A percentile compares a stretch with the other conserved stretches of the same genome.
Conservation (phyloP, 345 rosid species). For the Cardamine chenopodiifolia region DNA sequence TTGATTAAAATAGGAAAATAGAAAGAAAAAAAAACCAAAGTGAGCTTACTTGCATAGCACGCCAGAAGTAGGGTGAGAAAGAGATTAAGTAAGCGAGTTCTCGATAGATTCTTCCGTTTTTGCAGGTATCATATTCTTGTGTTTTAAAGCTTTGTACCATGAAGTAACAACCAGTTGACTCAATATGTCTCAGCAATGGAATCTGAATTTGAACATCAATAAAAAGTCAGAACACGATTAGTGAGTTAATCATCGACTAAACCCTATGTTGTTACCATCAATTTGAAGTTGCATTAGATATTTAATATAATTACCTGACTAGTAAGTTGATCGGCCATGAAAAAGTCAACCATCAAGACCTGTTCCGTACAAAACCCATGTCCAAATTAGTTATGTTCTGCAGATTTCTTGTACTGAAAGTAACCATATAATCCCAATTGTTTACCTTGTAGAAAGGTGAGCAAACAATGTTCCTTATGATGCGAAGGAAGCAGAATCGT, state of each 20-base stretch:
- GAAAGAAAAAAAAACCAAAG: not conserved
- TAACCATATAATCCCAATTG: not conserved
- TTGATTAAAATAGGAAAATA: not conserved
- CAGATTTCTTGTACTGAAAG: constrained; percentile 10
- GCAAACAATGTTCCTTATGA: constrained; percentile 76
- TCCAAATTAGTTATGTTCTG: not conserved
- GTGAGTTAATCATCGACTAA: not conserved
- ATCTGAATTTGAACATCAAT: constrained; percentile 47
- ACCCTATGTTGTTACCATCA: not conserved
- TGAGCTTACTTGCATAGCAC: constrained; percentile 85
- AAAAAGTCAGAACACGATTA: constrained; percentile 9
- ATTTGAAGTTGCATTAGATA: not conserved
- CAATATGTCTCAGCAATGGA: constrained; percentile 81
- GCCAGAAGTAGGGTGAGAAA: constrained; percentile 90
- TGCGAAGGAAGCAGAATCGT: constrained; percentile 76
- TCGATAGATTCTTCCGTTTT: constrained; percentile 61
- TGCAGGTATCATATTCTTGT: constrained; percentile 67
- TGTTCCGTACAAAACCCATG: constrained; percentile 31
- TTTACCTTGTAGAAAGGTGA: constrained; percentile 87
- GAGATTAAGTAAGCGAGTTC: constrained; percentile 83
- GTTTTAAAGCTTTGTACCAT: constrained; percentile 72
- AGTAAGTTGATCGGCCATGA: constrained; percentile 98
- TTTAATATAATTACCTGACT: constrained; percentile 78
- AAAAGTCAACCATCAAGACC: constrained; percentile 93
- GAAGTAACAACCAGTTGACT: constrained; percentile 84